Base-by-base conservation (phyloP, 1,284 basidiomycete species). In the Ganoderma lucidum region DNA sequence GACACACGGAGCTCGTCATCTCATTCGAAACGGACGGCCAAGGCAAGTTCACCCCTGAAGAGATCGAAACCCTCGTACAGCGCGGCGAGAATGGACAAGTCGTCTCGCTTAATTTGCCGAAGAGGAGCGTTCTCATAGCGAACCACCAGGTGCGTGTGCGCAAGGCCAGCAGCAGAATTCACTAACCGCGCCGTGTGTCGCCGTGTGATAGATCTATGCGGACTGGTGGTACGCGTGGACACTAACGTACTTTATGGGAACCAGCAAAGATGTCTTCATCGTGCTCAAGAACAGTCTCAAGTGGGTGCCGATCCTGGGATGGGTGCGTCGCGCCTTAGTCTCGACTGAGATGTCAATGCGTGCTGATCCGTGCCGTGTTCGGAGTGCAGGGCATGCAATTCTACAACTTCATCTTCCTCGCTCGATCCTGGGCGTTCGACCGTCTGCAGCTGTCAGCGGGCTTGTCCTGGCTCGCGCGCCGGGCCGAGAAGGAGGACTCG, bases 141-240 rank as follows among this genome's bases (percentile, higher is more conserved):
- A 96, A 96, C 78, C 94, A 96, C 78, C 92, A 94, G 84, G 93
- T 93, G 72, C 60, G 84, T 74, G 32, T 37, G 48, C 56, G 44
- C 55, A 28, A 65, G 15, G 14, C 30, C 42, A 6, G 61, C 39
- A 23, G 19, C 8, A 14, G 19, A 23, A 6, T 14, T 42, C 39
- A 17, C 67, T 37, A 63, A 42, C 35, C 28, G 45, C 10, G n/a
- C 53, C 23, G 19, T 14, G 3, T 39, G 28, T 30, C 62, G 42
- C 35, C 28, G 37, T 42, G 17, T 48, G 19, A 55, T 75, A 97
- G 93, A 87, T 94, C 32, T 97, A 98, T 78, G 88, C 90, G 5
- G 96, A 98, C 82, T 95, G 93, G 93, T 95, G 93, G 89, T 97
- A 96, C 76, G 87, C 93, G 44, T 98, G 96, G 96, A 92, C 91